Base-by-base conservation (phyloP, 2,329 filamentous ascomycete species). In the Sporothrix inflata region DNA sequence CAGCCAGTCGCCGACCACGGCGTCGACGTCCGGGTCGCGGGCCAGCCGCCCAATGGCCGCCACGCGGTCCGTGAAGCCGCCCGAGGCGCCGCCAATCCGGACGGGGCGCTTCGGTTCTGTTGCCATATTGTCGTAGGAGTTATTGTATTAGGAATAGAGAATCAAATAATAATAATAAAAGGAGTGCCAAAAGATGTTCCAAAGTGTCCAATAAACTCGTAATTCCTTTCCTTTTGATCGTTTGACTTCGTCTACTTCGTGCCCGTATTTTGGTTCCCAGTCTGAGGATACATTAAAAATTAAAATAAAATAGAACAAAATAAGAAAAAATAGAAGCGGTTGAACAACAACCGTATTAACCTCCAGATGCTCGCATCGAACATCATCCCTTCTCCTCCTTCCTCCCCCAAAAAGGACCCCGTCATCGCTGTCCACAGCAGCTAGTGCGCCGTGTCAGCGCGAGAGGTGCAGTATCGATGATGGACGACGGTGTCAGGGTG, bases 11-110 rank as follows among this genome's bases (percentile, higher is more conserved):
- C 75, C 75, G n/a, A 76, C 71, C 27, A 76, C 71, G 42, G 67
- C 74, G 30, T 76, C 74, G 19, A 75, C 69, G 24, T 74, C 74
- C 5, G 73, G 72, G 60, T 78, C 74, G 11, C 65, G 73, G 6
- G 77, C 77, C 0, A 78, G 73, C 19, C 74, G 73, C 49, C 57
- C 65, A 21, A 78, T 78, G 72, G 78, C 76, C 66, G 70, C 82
- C 78, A 77, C 80, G 77, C 76, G 75, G 71, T 79, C 75, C 27
- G 76, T 76, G 74, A 80, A 79, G 9, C 77, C 78, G 14, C 79
- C 79, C 1, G 77, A 79, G 65, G 77, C 76, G 5, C 78, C 78
- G 4, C 75, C 79, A 24, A 80, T 77, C 40, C 78, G 77, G 47
- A 80, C 75, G 5, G 78, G 75, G 21, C 76, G 74, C 11, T 71